phyloP scores from a whole-genome alignment of 805 yeast species.

The Ogataea wickerhamii region DNA sequence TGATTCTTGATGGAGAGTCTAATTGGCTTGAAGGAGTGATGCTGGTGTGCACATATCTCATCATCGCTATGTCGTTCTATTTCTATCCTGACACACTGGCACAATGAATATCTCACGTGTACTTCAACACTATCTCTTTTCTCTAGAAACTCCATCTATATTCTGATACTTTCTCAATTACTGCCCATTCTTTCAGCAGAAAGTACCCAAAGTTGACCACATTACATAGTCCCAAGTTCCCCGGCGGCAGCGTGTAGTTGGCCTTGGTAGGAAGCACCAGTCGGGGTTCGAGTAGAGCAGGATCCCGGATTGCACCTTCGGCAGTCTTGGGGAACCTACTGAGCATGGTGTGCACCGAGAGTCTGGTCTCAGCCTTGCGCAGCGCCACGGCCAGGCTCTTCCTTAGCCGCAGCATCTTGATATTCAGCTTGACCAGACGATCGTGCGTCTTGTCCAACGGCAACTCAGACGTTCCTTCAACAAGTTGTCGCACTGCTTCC shows the following conservation, averaged over 20 bases:
- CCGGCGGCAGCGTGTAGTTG: slow-evolving; percentile 9
- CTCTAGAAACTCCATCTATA: slow-evolving; percentile 17
- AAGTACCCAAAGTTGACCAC: slow-evolving; percentile 23
- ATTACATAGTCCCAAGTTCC: slow-evolving; percentile 7
- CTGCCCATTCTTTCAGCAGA: slow-evolving; percentile 22
- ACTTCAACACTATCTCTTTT: background rate
- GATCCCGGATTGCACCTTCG: slow-evolving; percentile 6
- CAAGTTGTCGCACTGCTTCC: background rate
- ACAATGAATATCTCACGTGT: slow-evolving; percentile 2
- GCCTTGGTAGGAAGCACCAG: slow-evolving; percentile 5
- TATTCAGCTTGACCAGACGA: slow-evolving; percentile 6
- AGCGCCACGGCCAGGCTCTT: slow-evolving; percentile 11
- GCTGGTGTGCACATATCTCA: slow-evolving; percentile 80
- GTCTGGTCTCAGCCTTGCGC: slow-evolving; percentile 16
- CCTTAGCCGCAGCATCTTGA: slow-evolving; percentile 14
- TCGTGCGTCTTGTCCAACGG: background rate
- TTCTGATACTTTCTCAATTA: slow-evolving; percentile 3
- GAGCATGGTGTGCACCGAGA: slow-evolving; percentile 13
- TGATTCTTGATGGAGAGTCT: slow-evolving; percentile 89
- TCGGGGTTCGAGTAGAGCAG: slow-evolving; percentile 1
- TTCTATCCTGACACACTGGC: slow-evolving; percentile 67
- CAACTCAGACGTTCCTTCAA: slow-evolving; percentile 5
- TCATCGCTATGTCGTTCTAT: slow-evolving; percentile 86
- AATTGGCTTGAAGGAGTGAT: slow-evolving; percentile 97
- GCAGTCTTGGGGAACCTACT: slow-evolving; percentile 16